phyloP scores from a whole-genome alignment of 345 rosid genomes.

The Pistacia integerrima region DNA sequence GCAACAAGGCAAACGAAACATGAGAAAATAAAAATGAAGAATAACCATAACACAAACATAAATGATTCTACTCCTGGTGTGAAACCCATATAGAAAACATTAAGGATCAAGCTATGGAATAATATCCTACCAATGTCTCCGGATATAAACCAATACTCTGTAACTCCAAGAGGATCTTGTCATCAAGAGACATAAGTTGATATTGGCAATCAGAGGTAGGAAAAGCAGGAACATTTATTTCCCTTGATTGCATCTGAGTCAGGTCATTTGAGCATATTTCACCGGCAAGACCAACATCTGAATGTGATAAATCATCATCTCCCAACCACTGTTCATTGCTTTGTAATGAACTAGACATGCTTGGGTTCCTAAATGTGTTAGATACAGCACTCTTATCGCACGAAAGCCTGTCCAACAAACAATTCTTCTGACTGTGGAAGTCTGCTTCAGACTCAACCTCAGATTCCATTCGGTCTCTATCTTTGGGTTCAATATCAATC shows the following conservation, averaged over 20 bases:
- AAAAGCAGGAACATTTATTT: conserved; percentile 42
- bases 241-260: conserved; percentile 57
- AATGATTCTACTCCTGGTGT: not conserved
- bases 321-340: conserved; percentile 77
- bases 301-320: conserved; percentile 71
- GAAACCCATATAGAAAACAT: conserved; percentile 1
- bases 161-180: conserved; percentile 78
- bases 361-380: conserved; percentile 60
- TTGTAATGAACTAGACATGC: conserved; percentile 63
- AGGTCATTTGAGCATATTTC: conserved; percentile 69
- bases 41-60: not conserved
- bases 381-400: conserved; percentile 69
- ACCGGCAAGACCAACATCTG: conserved; percentile 52
- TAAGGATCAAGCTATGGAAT: not conserved
- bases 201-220: conserved; percentile 63
- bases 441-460: conserved; percentile 84
- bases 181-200: conserved; percentile 73
- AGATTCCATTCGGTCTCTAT: conserved; percentile 89
- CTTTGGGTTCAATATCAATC: conserved; percentile 77
- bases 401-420: conserved; percentile 65
- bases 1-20: conserved; percentile 24
- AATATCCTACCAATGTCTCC: conserved; percentile 68
- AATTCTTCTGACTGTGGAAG: conserved; percentile 64
- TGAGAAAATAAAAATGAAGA: not conserved
- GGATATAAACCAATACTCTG: conserved; percentile 86